Evolutionary conservation across 441 rosid species (phyloP).

Genomic region (Gossypium schwendimanii): DNA sequence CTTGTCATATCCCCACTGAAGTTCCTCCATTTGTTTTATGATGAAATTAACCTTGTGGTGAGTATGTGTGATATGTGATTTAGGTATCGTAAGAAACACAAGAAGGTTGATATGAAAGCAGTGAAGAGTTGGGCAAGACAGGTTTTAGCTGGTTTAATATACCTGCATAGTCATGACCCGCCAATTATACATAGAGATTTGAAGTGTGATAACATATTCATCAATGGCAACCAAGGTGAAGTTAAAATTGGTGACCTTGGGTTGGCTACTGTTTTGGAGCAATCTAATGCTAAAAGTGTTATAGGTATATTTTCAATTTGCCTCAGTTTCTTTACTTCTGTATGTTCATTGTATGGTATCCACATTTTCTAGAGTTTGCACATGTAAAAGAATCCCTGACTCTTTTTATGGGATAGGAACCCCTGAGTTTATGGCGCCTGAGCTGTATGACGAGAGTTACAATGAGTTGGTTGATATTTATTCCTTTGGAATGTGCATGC

Average conservation of each 20-base stretch:
- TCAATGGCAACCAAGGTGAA: constrained; percentile 71
- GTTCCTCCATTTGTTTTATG: background rate
- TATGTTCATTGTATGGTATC: background rate
- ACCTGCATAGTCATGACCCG: constrained; percentile 60
- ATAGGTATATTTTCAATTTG: constrained; percentile 38
- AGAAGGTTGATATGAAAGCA: constrained; percentile 58
- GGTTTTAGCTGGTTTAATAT: constrained; percentile 51
- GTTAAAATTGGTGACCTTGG: constrained; percentile 76
- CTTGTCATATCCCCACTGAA: background rate
- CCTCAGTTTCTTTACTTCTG: background rate
- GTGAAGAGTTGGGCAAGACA: constrained; percentile 73
- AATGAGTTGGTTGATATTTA: constrained; percentile 63
- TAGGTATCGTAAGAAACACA: constrained; percentile 69
- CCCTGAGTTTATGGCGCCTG: constrained; percentile 78
- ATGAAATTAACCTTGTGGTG: constrained; percentile 21
- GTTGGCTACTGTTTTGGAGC: constrained; percentile 68
- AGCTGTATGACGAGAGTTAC: constrained; percentile 63
- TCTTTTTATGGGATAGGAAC: constrained; percentile 31
- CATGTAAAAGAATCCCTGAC: constrained; percentile 35
- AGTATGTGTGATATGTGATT: constrained; percentile 24
- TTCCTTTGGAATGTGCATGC: constrained; percentile 68
- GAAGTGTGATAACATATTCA: constrained; percentile 67
- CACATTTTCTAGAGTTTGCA: background rate
- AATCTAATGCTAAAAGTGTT: constrained; percentile 62
- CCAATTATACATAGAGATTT: constrained; percentile 68